Base-by-base conservation (phyloP, 2,329 filamentous ascomycete genomes). In the Xylariaceae sp. region DNA sequence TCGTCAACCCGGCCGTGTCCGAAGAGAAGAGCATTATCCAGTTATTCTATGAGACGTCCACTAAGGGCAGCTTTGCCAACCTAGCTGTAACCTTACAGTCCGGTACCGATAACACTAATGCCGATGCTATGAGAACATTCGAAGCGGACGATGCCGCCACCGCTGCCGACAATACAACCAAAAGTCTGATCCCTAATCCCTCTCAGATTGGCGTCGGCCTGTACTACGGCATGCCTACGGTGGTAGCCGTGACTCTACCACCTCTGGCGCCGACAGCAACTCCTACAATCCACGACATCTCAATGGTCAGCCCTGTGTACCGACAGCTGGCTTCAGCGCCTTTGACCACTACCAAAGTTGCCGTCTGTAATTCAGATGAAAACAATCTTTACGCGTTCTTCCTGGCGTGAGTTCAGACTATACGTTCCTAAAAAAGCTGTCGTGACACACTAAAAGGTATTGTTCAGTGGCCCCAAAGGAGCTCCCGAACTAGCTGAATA, bases 1-100 rank as follows among this genome's bases (percentile, higher is more conserved):
- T 54, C 13, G 42, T 54, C 14, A 54, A 50, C 47, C 50, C 40
- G 42, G 47, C 46, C 40, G 47, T 54, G 17, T 38, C 36, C 16
- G 47, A 40, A 6, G 51, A 54, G 42, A 54, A 54, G 42, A 42
- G 42, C 14, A 45, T 50, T 41, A 13, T 45, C 14, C 16, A 50
- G 7, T 54, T 54, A 10, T 54, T 42, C 43, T 45, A 44, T 16
- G 46, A 47, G 6, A 19, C 22, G 22, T 4, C 22, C 22, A 48
- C 9, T 45, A 45, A 12, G 40, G 36, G 3, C 46, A 54, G 42
- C 47, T 54, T 10, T 47, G 51, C 33, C n/a, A 28, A 28, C 22
- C 22, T 28, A 28, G 22, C 22, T 28, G 7, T 54, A 17, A 17
- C 42, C 3, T 31, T 54, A 3, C 28, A 50, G 38, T 51, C 49